Base-by-base conservation (phyloP, 371 early-diverging fungal species). In the Mucor saturninus region DNA sequence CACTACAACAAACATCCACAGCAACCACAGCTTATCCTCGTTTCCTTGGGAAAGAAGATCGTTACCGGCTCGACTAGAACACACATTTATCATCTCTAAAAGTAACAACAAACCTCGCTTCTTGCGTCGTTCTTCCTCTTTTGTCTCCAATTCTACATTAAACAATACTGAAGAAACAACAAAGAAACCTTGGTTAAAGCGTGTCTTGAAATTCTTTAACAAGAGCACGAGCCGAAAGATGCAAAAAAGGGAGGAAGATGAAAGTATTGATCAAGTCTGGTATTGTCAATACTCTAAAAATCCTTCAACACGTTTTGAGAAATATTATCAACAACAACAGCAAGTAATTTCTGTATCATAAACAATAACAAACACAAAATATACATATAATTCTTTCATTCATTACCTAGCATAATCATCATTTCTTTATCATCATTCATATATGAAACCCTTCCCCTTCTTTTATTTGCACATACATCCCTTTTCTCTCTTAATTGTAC, bases 281-380 rank as follows among this genome's bases (percentile, higher is more conserved):
- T 64, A 64, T 53, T 58, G 59, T 32, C 54, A 64, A 48, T 64
- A 64, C 37, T 45, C 65, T 2, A 64, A 53, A 2, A 64, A 64
- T 13, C 65, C 65, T n/a, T 28, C 58, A 4, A 29, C 53, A 2
- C 35, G 46, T 40, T 53, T 61, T 15, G 54, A 61, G 53, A 61
- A 54, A 14, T 61, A 61, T 26, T 61, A 61, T n/a, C 52, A 52
- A 7, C 42, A 61, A 14, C 53, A 60, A 31, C 39, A 52, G 8
- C 60, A 51, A 52, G 31, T 60, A 51, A 30, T 52, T 6, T 38
- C 38, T 52, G 52, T 60, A 3, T 52, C 52, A 52, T 60, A 42
- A 52, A 49, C 15, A 46, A 26, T 3, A 49, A 30, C 21, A 21
- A 21, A 21, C 21, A 49, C 49, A 49, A 49, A 45, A 14, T 28